Evolutionary conservation across 352 stramenopile genomes (phyloP), one percentile per base, ranked within the genome.

Genomic region (Phytophthora aleatoria): DNA sequence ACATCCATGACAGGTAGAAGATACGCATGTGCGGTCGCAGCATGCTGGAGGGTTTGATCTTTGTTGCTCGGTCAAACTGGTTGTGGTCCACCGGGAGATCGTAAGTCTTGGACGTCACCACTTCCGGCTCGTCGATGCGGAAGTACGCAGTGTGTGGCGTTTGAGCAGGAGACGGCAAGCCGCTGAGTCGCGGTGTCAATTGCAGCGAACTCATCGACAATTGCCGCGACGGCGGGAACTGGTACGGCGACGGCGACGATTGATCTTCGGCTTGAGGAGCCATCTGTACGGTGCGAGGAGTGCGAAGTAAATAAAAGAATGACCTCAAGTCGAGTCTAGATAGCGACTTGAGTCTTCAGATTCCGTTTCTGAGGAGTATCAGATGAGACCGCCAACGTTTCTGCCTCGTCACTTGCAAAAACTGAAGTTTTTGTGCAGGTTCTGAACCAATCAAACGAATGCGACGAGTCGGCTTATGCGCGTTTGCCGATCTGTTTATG

Each of bases 1-100:
- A 91, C 24, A 97, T 76, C 92, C 92, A 98, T 30, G 89, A 83
- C 54, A 91, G 66, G 74, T 98, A 93, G 76, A 99, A 98, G 39
- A 92, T 92, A 57, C 96, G 88, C 93, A 98, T 98, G 79, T 98
- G 95, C 4, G 96, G 96, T 13, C 91, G 79, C 59, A 76, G 60
- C 68, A 97, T 86, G 50, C 72, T 96, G 24, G 75, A 79, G 0
- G 87, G 75, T 52, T 95, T 87, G 73, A 97, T 89, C 55, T 81
- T 72, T 6, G 77, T 94, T 1, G 90, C 81, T 47, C 81, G 73
- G 65, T 92, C 79, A 55, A 84, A 90, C 57, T 92, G 77, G 35
- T 70, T 57, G 26, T 42, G 61, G 50, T 92, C 81, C 1, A 90
- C 76, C 5, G 70, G 76, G 4, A 89, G 57, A 16, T 78, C 69